phyloP scores from a whole-genome alignment of 2,329 filamentous ascomycete genomes.

The Microdochium trichocladiopsis region DNA sequence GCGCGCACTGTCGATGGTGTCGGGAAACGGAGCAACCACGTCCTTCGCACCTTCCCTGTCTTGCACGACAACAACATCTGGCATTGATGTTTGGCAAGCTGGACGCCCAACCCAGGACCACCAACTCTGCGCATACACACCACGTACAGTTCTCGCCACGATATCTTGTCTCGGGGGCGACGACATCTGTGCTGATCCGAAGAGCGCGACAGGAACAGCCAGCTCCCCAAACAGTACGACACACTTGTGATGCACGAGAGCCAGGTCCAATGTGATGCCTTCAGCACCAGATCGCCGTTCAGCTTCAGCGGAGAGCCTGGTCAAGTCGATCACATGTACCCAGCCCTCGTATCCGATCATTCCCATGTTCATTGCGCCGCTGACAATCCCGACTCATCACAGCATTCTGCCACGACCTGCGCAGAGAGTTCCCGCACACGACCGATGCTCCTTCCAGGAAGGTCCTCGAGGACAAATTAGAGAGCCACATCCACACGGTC shows the following conservation, averaged over 20 bases:
- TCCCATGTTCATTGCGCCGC: neutral
- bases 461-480: constrained; percentile 31
- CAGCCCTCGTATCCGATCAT: constrained; percentile 3
- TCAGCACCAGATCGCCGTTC: constrained; percentile 2
- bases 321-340: constrained; percentile 22
- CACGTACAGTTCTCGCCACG: no score
- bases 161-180: no score
- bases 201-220: no score
- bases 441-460: constrained; percentile 15
- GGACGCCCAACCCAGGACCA: no score
- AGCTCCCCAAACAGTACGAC: no score
- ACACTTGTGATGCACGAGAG: neutral
- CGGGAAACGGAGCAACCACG: no score
- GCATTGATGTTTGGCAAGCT: no score
- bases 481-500: constrained; percentile 26
- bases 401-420: constrained; percentile 19
- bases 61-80: no score
- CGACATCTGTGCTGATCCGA: no score
- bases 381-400: neutral
- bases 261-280: constrained; percentile 7
- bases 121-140: no score
- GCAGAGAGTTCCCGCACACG: constrained; percentile 16
- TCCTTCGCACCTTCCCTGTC: no score
- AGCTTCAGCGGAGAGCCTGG: constrained; percentile 17
- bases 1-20: no score